Evolutionary conservation across 176 grass and related monocot species (phyloP).

Genomic region (Raddia distichophylla): DNA sequence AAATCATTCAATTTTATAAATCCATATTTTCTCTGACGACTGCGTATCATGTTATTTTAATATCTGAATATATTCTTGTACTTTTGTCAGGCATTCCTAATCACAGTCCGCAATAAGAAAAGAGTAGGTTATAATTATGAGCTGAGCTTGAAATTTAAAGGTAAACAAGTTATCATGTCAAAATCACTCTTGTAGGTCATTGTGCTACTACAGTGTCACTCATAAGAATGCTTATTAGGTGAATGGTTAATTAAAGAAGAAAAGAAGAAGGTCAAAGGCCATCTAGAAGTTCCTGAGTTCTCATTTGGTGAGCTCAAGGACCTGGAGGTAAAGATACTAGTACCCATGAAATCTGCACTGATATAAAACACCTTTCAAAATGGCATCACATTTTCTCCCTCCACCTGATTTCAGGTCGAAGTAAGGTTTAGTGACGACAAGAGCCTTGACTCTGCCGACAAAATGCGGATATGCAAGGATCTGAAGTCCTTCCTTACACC

Average conservation of each 20-base stretch:
- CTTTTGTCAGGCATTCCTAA: conserved; percentile 70
- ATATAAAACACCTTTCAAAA: background rate
- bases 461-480: conserved; percentile 71
- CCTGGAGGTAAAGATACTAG: conserved; percentile 60
- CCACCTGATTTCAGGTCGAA: conserved; percentile 49
- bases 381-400: background rate
- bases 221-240: conserved; percentile 46
- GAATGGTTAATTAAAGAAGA: conserved; percentile 86
- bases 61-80: conserved; percentile 14
- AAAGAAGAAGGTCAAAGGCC: conserved; percentile 70
- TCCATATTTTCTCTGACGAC: background rate
- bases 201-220: background rate
- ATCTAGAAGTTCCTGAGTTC: conserved; percentile 88
- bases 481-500: conserved; percentile 64
- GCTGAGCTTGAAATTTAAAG: conserved; percentile 77
- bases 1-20: background rate
- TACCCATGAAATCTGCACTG: background rate
- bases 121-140: conserved; percentile 96
- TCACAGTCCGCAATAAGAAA: conserved; percentile 94
- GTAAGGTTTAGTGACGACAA: conserved; percentile 82
- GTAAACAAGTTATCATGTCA: conserved; percentile 41
- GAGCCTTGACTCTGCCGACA: conserved; percentile 45
- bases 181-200: background rate
- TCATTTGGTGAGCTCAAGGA: conserved; percentile 92
- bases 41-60: background rate